Percentiles rank a stretch among this genome's conserved stretches.
Conservation (phyloP, 192 early-diverging fungal genomes). For the Coemansia sp. region DNA sequence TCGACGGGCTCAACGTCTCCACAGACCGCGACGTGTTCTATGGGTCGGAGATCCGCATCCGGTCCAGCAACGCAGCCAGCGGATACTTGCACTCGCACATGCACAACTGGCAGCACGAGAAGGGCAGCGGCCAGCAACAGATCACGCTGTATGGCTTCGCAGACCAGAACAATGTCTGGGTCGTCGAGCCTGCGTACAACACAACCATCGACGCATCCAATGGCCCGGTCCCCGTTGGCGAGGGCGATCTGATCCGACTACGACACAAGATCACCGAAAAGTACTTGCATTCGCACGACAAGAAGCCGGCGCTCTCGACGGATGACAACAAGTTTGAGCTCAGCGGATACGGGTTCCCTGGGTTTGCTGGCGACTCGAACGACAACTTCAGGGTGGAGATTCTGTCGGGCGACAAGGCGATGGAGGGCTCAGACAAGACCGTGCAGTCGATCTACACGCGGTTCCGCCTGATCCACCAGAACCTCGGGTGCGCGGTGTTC, state of each 20-base stretch:
- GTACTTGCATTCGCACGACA: constrained; percentile 74
- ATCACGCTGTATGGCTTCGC: constrained; percentile 74
- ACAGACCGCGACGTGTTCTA: constrained; percentile 56
- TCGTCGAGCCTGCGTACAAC: constrained; percentile 54
- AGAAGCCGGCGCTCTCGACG: constrained; percentile 64
- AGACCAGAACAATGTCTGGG: constrained; percentile 89
- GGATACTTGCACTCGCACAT: constrained; percentile 63
- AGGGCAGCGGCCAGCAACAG: constrained; percentile 78
- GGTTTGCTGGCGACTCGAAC: constrained; percentile 83
- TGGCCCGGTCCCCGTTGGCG: constrained; percentile 54
- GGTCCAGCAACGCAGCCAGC: constrained; percentile 40
- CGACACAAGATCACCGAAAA: constrained; percentile 61
- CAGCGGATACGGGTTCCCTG: constrained; percentile 67
- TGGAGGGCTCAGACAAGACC: constrained; percentile 45
- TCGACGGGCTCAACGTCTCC: constrained; percentile 54
- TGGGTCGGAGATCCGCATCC: constrained; percentile 51
- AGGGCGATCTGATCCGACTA: constrained; percentile 74
- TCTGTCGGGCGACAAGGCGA: constrained; percentile 49
- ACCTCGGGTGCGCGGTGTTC: constrained; percentile 76
- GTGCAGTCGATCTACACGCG: constrained; percentile 64
- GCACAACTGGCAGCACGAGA: constrained; percentile 60
- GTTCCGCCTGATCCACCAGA: constrained; percentile 73
- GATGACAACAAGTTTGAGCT: constrained; percentile 72
- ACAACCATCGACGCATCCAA: constrained; percentile 25
- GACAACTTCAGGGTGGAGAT: constrained; percentile 87